Evolutionary conservation across 2,329 filamentous ascomycete species (phyloP).

Genomic region (Macrophomina phaseolina): DNA sequence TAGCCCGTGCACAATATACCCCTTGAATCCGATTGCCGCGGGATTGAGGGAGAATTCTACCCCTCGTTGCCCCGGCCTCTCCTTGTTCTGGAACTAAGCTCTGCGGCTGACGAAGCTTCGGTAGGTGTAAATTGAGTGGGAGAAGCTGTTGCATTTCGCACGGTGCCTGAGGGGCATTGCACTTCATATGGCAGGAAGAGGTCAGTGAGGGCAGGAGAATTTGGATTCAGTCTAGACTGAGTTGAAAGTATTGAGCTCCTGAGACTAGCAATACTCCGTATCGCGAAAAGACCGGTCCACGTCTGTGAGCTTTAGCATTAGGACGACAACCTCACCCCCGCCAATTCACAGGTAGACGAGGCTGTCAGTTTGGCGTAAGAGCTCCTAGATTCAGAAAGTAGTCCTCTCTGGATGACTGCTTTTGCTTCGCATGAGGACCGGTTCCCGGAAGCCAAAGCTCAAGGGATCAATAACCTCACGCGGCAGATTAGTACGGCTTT

Average conservation of each 20-base stretch:
- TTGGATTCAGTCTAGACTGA: not conserved
- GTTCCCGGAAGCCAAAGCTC: too few relatives aligned
- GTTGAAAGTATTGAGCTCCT: not conserved
- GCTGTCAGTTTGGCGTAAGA: too few relatives aligned
- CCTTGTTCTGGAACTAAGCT: not conserved
- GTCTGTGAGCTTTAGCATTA: too few relatives aligned
- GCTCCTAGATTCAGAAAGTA: too few relatives aligned
- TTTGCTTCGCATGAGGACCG: too few relatives aligned
- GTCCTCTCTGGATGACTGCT: too few relatives aligned
- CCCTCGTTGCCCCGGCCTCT: not conserved
- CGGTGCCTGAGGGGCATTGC: not conserved
- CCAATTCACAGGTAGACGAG: too few relatives aligned
- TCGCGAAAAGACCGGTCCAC: too few relatives aligned
- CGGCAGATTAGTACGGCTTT: too few relatives aligned
- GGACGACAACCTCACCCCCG: too few relatives aligned
- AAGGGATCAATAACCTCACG: too few relatives aligned
- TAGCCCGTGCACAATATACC: slow-evolving; percentile 2
- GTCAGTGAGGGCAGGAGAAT: not conserved
- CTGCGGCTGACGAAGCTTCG: not conserved
- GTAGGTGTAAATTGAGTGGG: not conserved
- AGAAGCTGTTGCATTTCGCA: not conserved
- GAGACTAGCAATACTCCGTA: not conserved
- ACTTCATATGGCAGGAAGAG: not conserved
- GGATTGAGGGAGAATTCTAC: slow-evolving; percentile 1
- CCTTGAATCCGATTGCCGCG: slow-evolving; percentile 1